Evolutionary conservation across 2,329 filamentous ascomycete species (phyloP), one percentile per base, ranked within the genome.

Genomic region (Corynespora cassiicola): DNA sequence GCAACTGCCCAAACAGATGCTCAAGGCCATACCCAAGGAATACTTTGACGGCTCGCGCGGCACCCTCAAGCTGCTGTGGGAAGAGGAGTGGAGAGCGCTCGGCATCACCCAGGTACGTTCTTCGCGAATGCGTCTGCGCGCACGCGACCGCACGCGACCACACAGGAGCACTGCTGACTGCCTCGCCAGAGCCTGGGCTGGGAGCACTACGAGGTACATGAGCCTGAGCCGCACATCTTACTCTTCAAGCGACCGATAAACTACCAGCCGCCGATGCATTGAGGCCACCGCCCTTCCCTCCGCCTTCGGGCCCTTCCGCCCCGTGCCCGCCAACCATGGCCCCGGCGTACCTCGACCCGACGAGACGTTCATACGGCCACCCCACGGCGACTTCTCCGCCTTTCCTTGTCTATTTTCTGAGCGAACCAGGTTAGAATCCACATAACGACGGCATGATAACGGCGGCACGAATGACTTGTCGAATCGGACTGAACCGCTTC

Each of bases 141-240:
- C n/a, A n/a, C n/a, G n/a, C n/a, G n/a, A n/a, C n/a, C n/a, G n/a
- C n/a, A n/a, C 22, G 12, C 36, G 15, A 36, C 12, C 15, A 19
- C 20, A 7, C 21, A 11, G n/a, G 11, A 30, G n/a, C 16, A 23
- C 18, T 29, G 22, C 34, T 44, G 31, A 43, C 36, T 5, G 15
- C 14, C n/a, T 26, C 20, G 20, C 32, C 66, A 97, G 91, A 97
- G 92, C 76, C 77, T 99, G 61, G 94, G 94, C 41, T 99, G 94
- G 94, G 92, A 97, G 70, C 94, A 99, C 71, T 99, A 99, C 68
- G 94, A 99, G 72, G 94, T 99, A 37, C 94, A 99, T 70, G 94
- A 97, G 71, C 94, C 94, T 27, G 94, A 99, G 75, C 94, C 94
- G 52, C 94, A 99, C 70, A 99, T 99, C 63, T 81, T 99, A 38